A percentile compares a stretch with the other conserved stretches of the same genome.
These are phyloP conservation scores for Parafenestella ontariensis DNA, from an alignment of 2,329 filamentous ascomycete genomes.

Conservation along the genomic window DNA sequence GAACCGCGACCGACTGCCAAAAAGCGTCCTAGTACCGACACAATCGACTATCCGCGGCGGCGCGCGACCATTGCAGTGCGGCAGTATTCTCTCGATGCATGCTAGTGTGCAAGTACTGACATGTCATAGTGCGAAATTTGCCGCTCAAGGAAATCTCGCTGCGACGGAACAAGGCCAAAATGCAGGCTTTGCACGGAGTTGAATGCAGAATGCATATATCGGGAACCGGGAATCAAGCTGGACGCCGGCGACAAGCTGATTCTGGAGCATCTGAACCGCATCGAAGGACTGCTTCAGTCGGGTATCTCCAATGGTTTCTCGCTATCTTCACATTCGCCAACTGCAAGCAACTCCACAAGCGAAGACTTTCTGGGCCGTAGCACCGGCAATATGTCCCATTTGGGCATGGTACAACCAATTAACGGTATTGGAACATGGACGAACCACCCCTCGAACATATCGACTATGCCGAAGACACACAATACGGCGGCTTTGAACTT, in stretches of 20 bases:
- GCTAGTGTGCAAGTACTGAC: slow-evolving; percentile 27
- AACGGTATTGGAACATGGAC: slow-evolving; percentile 76
- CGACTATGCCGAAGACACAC: slow-evolving; percentile 84
- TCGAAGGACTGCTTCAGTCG: slow-evolving; percentile 79
- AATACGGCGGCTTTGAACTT: slow-evolving; percentile 81
- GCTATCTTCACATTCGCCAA: slow-evolving; percentile 63
- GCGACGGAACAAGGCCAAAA: slow-evolving; percentile 80
- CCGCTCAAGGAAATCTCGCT: slow-evolving; percentile 79
- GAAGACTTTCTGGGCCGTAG: slow-evolving; percentile 52
- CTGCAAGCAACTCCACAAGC: slow-evolving; percentile 53
- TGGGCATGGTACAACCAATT: slow-evolving; percentile 50
- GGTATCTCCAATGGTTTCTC: slow-evolving; percentile 65
- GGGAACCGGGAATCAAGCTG: slow-evolving; percentile 85
- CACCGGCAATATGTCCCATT: slow-evolving; percentile 44
- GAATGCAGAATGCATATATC: slow-evolving; percentile 82
- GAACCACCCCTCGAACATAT: slow-evolving; percentile 70
- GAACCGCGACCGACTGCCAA: slow-evolving; percentile 42
- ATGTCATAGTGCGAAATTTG: slow-evolving; percentile 76
- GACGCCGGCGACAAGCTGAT: slow-evolving; percentile 88
- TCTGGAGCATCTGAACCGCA: slow-evolving; percentile 76
- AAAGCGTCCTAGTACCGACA: slow-evolving; percentile 50
- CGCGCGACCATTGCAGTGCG: slow-evolving; percentile 52
- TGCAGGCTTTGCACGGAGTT: slow-evolving; percentile 85
- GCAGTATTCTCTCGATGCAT: not conserved
- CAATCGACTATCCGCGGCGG: slow-evolving; percentile 52